Conservation (phyloP, 2,329 filamentous ascomycete species). For the Nannizziopsis arthrosporioides region DNA sequence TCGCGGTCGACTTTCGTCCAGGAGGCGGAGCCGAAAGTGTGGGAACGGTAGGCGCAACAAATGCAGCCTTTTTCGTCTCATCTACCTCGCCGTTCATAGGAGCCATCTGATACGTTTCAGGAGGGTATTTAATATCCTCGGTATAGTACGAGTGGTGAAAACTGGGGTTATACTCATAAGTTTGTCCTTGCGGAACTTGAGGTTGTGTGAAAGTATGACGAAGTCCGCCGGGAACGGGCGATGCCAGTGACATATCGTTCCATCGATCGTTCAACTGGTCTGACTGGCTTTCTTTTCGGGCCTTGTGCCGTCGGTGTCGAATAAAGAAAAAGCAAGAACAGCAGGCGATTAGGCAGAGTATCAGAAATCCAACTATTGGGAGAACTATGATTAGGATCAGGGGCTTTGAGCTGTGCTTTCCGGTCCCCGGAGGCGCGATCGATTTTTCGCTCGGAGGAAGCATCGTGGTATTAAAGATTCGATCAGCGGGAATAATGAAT, state of each 20-base stretch:
- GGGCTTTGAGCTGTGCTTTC: slow-evolving; percentile 14
- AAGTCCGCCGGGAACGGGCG: slow-evolving; percentile 16
- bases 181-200: slow-evolving; percentile 3
- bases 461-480: slow-evolving; percentile 32
- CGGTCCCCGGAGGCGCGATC: slow-evolving; percentile 17
- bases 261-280: slow-evolving; percentile 26
- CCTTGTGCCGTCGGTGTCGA: slow-evolving; percentile 31
- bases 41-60: slow-evolving; percentile 12
- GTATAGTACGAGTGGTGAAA: slow-evolving; percentile 2
- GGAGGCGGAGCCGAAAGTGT: slow-evolving; percentile 13
- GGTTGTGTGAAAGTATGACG: slow-evolving; percentile 20
- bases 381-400: slow-evolving; percentile 34
- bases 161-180: neutral
- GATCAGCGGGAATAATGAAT: slow-evolving; percentile 31
- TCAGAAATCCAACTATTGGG: slow-evolving; percentile 33
- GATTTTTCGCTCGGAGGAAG: slow-evolving; percentile 25
- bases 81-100: neutral
- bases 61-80: slow-evolving; percentile 9
- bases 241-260: slow-evolving; percentile 24
- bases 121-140: slow-evolving; percentile 14
- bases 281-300: slow-evolving; percentile 19
- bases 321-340: slow-evolving; percentile 35
- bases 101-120: slow-evolving; percentile 14
- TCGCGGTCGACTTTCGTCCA: slow-evolving; percentile 10
- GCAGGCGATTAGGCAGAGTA: slow-evolving; percentile 24